Conservation (phyloP, 257 asterid genomes). For the Solanum paucissectum region DNA sequence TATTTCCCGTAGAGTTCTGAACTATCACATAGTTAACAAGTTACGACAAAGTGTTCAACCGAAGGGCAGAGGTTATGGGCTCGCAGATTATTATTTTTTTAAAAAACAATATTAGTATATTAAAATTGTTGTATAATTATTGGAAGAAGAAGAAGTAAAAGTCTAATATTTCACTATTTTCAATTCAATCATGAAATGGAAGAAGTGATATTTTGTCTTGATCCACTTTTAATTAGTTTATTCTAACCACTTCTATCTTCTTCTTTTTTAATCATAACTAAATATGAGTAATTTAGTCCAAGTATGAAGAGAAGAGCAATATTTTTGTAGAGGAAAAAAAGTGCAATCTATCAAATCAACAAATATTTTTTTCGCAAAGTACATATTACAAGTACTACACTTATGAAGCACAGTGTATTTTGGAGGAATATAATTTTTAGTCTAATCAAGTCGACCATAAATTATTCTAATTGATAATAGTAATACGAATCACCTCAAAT, state of each 20-base stretch:
- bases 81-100: too few species aligned
- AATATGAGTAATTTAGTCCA: neutral
- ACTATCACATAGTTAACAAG: too few species aligned
- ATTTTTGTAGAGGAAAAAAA: neutral
- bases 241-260: neutral
- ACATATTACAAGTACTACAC: neutral
- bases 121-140: neutral
- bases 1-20: fast-evolving
- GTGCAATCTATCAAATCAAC: too few species aligned
- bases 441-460: neutral
- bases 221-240: neutral
- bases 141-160: neutral
- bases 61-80: too few species aligned
- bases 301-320: neutral
- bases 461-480: neutral
- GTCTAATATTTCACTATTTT: neutral
- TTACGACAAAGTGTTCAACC: too few species aligned
- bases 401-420: neutral
- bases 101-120: too few species aligned
- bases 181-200: neutral
- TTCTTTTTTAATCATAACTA: neutral
- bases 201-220: neutral
- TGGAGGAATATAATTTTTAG: neutral
- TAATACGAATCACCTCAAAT: neutral
- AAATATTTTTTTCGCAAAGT: neutral